Evolutionary conservation across 2,329 filamentous ascomycete genomes (phyloP).

Genomic region (Saccharata proteae): DNA sequence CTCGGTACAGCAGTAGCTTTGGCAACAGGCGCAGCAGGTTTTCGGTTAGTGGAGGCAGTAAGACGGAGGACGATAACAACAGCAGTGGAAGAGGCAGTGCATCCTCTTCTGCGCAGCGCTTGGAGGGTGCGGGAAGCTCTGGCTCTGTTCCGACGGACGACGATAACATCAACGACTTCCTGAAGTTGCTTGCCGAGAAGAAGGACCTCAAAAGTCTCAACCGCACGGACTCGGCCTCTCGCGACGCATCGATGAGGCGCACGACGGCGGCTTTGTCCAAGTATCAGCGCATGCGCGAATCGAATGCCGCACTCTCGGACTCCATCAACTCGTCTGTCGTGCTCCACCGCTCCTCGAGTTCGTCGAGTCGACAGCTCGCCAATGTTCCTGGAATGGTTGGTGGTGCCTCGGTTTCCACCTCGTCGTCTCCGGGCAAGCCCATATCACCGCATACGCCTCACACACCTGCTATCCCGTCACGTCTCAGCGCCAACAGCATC

Average conservation of each 20-base stretch:
- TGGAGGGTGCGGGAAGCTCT: conserved; percentile 44
- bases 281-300: conserved; percentile 82
- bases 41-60: conserved; percentile 63
- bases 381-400: conserved; percentile 49
- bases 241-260: conserved; percentile 58
- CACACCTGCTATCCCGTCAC: conserved; percentile 83
- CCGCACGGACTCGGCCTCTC: conserved; percentile 42
- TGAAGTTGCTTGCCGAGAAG: conserved; percentile 77
- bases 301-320: conserved; percentile 77
- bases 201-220: conserved; percentile 79
- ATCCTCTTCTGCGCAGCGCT: conserved; percentile 48
- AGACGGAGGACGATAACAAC: conserved; percentile 58
- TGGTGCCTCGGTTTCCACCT: conserved; percentile 64
- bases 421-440: conserved; percentile 78
- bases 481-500: conserved; percentile 84
- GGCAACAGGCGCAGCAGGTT: conserved; percentile 68
- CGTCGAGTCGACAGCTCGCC: conserved; percentile 61
- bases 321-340: conserved; percentile 86
- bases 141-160: conserved; percentile 68
- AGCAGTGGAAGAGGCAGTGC: conserved; percentile 73
- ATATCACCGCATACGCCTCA: conserved; percentile 85
- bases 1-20: conserved; percentile 88
- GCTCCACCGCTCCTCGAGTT: conserved; percentile 69
- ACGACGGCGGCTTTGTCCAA: conserved; percentile 71
- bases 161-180: conserved; percentile 85